These are phyloP conservation scores for Lentithecium fluviatile DNA, from an alignment of 495 filamentous ascomycete species.

Conservation along the genomic window DNA sequence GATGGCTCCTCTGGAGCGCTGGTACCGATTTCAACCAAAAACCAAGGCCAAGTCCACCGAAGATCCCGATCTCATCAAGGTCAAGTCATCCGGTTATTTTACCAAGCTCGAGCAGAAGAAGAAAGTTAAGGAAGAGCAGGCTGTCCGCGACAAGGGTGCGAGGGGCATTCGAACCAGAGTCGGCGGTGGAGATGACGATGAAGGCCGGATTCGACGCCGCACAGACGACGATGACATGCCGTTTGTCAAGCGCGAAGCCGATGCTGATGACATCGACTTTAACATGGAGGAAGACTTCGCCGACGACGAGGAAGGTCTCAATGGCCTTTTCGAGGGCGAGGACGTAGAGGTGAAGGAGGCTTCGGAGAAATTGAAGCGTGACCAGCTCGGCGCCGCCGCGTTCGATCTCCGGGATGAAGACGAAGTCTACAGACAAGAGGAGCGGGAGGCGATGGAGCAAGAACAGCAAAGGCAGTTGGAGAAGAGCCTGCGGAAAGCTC, in stretches of 20 bases:
- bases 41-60: constrained; percentile 76
- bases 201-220: constrained; percentile 63
- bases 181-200: constrained; percentile 30
- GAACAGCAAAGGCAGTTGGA: constrained; percentile 67
- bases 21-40: constrained; percentile 87
- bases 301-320: constrained; percentile 77
- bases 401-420: constrained; percentile 61
- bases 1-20: constrained; percentile 90
- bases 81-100: constrained; percentile 73
- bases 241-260: constrained; percentile 57
- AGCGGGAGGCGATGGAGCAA: constrained; percentile 77
- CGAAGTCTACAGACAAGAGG: constrained; percentile 65
- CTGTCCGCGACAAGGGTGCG: neutral
- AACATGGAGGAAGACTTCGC: constrained; percentile 55
- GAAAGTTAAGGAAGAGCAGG: constrained; percentile 20
- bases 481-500: constrained; percentile 67
- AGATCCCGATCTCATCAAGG: constrained; percentile 68
- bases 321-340: constrained; percentile 70
- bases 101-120: constrained; percentile 36
- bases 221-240: constrained; percentile 59
- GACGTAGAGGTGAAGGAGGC: constrained; percentile 88
- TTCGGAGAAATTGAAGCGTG: constrained; percentile 78
- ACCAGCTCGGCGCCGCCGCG: constrained; percentile 81
- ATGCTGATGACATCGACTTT: constrained; percentile 50
- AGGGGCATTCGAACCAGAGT: constrained; percentile 24